These are phyloP conservation scores for Bacterosira constricta DNA, from an alignment of 108 stramenopile species.

Conservation along the genomic window DNA sequence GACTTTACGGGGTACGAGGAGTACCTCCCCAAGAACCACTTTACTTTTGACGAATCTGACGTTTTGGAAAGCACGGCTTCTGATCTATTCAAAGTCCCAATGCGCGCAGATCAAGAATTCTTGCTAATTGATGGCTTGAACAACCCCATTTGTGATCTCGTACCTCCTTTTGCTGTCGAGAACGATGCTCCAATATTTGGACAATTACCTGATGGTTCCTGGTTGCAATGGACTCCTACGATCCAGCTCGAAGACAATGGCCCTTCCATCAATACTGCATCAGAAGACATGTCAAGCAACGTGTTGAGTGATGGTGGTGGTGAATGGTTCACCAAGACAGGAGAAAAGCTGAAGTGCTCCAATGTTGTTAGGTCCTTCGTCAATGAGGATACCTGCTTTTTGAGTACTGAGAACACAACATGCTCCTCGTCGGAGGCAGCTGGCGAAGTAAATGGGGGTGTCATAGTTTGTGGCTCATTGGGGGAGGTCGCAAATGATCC, in stretches of 20 bases:
- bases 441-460: slow-evolving; percentile 33
- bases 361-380: slow-evolving; percentile 47
- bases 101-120: slow-evolving; percentile 23
- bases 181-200: slow-evolving; percentile 40
- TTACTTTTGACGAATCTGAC: slow-evolving; percentile 30
- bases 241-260: slow-evolving; percentile 37
- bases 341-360: slow-evolving; percentile 46
- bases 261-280: slow-evolving; percentile 45
- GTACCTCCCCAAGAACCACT: slow-evolving; percentile 19
- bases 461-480: slow-evolving; percentile 58
- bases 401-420: slow-evolving; percentile 22
- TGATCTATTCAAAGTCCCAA: slow-evolving; percentile 14
- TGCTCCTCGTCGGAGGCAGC: slow-evolving; percentile 20
- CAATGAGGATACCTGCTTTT: slow-evolving; percentile 60
- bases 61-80: slow-evolving; percentile 23
- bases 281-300: not conserved
- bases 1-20: slow-evolving; percentile 48
- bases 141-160: slow-evolving; percentile 16
- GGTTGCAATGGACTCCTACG: slow-evolving; percentile 41
- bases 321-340: slow-evolving; percentile 9
- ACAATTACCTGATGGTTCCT: slow-evolving; percentile 35
- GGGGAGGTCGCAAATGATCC: slow-evolving; percentile 68
- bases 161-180: slow-evolving; percentile 44
- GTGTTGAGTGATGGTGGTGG: slow-evolving; percentile 51
- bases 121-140: slow-evolving; percentile 16